phyloP scores from a whole-genome alignment of 495 filamentous ascomycete species.

The Penicillium parvum region DNA sequence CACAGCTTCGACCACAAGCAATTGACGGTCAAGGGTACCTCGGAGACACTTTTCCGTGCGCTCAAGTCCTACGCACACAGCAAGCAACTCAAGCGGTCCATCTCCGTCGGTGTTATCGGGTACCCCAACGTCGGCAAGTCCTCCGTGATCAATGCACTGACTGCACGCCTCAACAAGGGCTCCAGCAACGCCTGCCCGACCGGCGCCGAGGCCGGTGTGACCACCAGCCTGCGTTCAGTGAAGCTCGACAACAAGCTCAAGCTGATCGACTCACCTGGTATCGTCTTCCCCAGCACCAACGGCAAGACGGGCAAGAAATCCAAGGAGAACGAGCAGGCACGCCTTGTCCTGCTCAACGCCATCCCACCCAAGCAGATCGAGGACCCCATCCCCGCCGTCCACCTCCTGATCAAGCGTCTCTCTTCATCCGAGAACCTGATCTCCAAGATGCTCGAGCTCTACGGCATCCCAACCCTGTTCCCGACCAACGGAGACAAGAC shows the following conservation, averaged over 20 bases:
- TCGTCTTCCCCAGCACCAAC: conserved; percentile 72
- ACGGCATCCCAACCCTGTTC: conserved; percentile 76
- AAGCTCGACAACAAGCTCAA: conserved; percentile 95
- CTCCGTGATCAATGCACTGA: conserved; percentile 92
- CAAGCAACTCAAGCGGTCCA: conserved; percentile 80
- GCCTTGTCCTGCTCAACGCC: conserved; percentile 83
- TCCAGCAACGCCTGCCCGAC: conserved; percentile 71
- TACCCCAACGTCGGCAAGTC: conserved; percentile 98
- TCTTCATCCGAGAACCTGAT: conserved; percentile 66
- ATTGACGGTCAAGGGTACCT: conserved; percentile 80
- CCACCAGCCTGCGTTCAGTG: conserved; percentile 79
- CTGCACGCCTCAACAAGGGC: conserved; percentile 68
- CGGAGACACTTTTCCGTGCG: conserved; percentile 79
- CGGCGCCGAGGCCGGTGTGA: conserved; percentile 91
- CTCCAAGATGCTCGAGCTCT: conserved; percentile 71
- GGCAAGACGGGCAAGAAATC: conserved; percentile 51
- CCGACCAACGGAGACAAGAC: conserved; percentile 64
- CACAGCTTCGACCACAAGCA: conserved; percentile 90
- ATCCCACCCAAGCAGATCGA: conserved; percentile 90
- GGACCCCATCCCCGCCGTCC: conserved; percentile 83
- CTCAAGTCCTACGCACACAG: conserved; percentile 86
- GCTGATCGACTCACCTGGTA: conserved; percentile 91
- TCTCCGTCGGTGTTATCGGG: conserved; percentile 90
- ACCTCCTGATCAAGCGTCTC: conserved; percentile 72
- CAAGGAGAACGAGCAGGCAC: conserved; percentile 61